Evolutionary conservation across 2,329 filamentous ascomycete genomes (phyloP), one percentile per base, ranked within the genome.

Genomic region (Monosporascus ibericus): DNA sequence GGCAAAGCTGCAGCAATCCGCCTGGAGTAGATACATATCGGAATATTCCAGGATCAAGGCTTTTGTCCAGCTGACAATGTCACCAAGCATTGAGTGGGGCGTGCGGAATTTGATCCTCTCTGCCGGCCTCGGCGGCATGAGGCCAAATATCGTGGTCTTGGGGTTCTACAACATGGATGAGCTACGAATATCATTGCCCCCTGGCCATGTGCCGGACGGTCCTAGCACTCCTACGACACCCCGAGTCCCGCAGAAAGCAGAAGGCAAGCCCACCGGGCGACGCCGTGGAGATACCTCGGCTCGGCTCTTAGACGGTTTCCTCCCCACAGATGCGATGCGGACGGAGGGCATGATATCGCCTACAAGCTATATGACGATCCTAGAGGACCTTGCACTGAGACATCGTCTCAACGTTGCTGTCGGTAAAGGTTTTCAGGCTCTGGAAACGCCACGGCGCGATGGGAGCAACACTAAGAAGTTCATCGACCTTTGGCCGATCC

Each of bases 401-500:
- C 77, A 92, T 54, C 86, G 88, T 50, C 85, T 94, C 53, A 95
- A 95, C 61, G 88, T 95, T 25, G 90, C 89, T 2, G 79, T 95
- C 39, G 90, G 87, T 0, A 90, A 88, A 64, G 90, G 89, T 0
- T 95, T 95, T 58, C 83, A 90, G 49, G 72, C 81, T 1, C 73
- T 95, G 2, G 87, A 94, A 63, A 80, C 90, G 0, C 90, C 90
- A 0, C 76, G 80, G 20, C 68, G 75, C 1, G 75, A 82, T 39
- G 78, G 77, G 4, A 63, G 67, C 18, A 82, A 85, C 50, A 75
- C 73, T 4, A 92, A 92, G 65, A 88, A 84, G 62, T 92, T 86
- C 63, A 89, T 95, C 55, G 90, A 95, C 63, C 72, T 95, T 5
- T 95, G 90, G 90, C 90, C 90, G 0, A 94, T 95, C 50, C 91